Base-by-base conservation (phyloP, 2,329 filamentous ascomycete species). In the Pleomassaria siparia region DNA sequence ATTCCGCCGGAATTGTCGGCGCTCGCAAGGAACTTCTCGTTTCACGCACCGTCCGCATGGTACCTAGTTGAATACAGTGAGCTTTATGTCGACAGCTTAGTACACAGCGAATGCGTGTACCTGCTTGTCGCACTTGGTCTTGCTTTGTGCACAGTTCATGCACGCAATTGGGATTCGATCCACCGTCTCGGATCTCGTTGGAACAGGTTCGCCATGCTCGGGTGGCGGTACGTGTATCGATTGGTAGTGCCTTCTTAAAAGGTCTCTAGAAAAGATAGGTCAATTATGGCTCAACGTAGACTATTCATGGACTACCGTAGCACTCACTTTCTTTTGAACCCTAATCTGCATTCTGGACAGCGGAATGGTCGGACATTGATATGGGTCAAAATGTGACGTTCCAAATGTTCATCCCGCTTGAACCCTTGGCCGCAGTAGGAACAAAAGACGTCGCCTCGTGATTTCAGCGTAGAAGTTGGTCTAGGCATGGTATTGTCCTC, bases 261-360 rank as follows among this genome's bases (percentile, higher is more conserved):
- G 64, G 40, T 58, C 54, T 46, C 73, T 69, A 50, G 70, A 64
- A n/a, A n/a, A n/a, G n/a, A n/a, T n/a, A n/a, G n/a, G n/a, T n/a
- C n/a, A n/a, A n/a, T n/a, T n/a, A n/a, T n/a, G n/a, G n/a, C n/a
- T n/a, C n/a, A n/a, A n/a, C n/a, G n/a, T n/a, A n/a, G n/a, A n/a
- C n/a, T n/a, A n/a, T n/a, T n/a, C n/a, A n/a, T n/a, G n/a, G n/a
- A n/a, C n/a, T n/a, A n/a, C n/a, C n/a, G 61, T 25, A 26, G n/a
- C 21, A 40, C 29, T 5, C 49, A 75, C 72, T 72, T 63, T 51
- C 72, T 58, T 40, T 72, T 72, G 51, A 75, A 75, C 29, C 72
- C 74, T 71, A 75, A 73, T 49, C 74, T 72, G 56, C 72, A 75
- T 30, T 70, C 74, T 50, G 71, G 72, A 58, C 72, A 75, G 63